A percentile compares a stretch with the other conserved stretches of the same genome.
Evolutionary conservation across 306 rosid genomes (phyloP).

Genomic region (Pyrus communis): DNA sequence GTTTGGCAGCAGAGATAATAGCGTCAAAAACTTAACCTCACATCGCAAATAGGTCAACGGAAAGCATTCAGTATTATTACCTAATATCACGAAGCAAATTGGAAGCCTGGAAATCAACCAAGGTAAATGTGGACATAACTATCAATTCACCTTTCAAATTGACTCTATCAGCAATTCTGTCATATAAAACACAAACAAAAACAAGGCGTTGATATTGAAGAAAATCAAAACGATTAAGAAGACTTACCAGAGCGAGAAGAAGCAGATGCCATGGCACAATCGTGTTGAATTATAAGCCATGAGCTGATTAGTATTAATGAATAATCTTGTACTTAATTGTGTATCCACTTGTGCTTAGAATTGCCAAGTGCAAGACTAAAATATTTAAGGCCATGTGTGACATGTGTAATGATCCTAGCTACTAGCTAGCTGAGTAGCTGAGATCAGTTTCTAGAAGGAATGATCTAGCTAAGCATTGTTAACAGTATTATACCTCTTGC

Average conservation of each 20-base stretch:
- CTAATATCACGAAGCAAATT: not conserved
- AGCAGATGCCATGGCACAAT: constrained; percentile 40
- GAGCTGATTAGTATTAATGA: too few species aligned
- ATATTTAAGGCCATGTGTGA: too few species aligned
- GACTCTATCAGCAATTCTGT: not conserved
- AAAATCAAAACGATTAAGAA: not conserved
- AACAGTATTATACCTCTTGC: too few species aligned
- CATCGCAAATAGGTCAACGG: not conserved
- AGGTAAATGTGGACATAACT: not conserved
- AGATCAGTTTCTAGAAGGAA: too few species aligned
- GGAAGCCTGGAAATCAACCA: not conserved
- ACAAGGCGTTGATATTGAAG: not conserved
- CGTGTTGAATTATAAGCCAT: too few species aligned
- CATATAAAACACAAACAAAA: not conserved
- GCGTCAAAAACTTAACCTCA: not conserved
- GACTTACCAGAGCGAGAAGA: constrained; percentile 60
- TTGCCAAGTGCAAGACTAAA: too few species aligned
- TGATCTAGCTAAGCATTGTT: too few species aligned
- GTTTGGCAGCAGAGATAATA: not conserved
- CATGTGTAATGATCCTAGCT: too few species aligned
- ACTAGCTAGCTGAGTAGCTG: too few species aligned
- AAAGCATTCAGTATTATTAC: not conserved
- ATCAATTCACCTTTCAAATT: not conserved
- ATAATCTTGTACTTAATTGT: too few species aligned
- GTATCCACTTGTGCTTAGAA: too few species aligned